Evolutionary conservation across 148 eudicot genomes (phyloP), one percentile per base, ranked within the genome.

Genomic region (Cornus kousa): DNA sequence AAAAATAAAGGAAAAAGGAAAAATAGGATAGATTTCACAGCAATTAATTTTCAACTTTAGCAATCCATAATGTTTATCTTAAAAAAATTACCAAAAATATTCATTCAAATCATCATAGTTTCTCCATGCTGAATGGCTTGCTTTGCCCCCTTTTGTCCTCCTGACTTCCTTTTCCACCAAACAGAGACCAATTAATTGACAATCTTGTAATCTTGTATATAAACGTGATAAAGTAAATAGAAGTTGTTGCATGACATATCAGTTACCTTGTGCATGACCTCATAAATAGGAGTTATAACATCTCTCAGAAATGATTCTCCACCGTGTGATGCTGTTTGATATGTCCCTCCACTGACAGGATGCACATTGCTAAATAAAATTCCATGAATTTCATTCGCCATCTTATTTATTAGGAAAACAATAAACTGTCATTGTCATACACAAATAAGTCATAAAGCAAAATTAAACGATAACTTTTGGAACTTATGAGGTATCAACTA

Each of bases 121-220:
- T 85, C 99, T 92, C 99, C 98, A 94, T 70, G 94, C 88, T 77
- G 99, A 92, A 87, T 96, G 99, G 77, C 99, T 96, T 81, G 97
- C 92, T 85, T 87, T 96, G 84, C 99, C 99, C 71, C 82, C 85
- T 87, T 82, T 87, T 68, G 91, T 92, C 86, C 89, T 92, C 87
- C 77, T 87, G 40, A 87, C 93, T 94, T 93, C 99, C 98, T 94
- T 82, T 65, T 20, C 67, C 50, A 77, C 76, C 71, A 33, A 77
- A 78, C 20, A 37, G 53, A 71, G 9, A 70, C 73, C 74, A 78
- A 59, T 73, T 70, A 65, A 48, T 72, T 33, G 3, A 71, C 55
- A 16, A 48, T 71, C 32, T 70, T 69, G 53, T 46, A 71, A 59
- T 71, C 39, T 70, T 69, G 53, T 37, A 71, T 39, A 31, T 19